A percentile compares a stretch with the other conserved stretches of the same genome.
Evolutionary conservation across 2,329 filamentous ascomycete genomes (phyloP).

Genomic region (Penicillium sp.): DNA sequence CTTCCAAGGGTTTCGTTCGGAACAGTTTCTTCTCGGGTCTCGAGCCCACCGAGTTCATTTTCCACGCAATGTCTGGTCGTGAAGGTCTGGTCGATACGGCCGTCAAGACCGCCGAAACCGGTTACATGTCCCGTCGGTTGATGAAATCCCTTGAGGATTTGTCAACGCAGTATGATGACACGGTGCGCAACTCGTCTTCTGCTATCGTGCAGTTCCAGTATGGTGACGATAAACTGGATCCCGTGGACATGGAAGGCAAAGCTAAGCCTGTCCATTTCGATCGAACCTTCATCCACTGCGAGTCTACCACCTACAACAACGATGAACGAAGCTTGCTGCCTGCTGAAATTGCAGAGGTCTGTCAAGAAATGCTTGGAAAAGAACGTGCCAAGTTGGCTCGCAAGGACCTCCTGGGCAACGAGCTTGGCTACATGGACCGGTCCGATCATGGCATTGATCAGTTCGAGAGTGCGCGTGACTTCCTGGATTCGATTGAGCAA

Average conservation of each 20-base stretch:
- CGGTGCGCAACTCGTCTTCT: conserved; percentile 84
- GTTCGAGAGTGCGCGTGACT: conserved; percentile 77
- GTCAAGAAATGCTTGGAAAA: conserved; percentile 64
- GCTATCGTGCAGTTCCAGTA: conserved; percentile 96
- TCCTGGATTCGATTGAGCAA: conserved; percentile 72
- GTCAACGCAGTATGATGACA: conserved; percentile 89
- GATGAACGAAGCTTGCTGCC: conserved; percentile 70
- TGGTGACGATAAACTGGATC: conserved; percentile 91
- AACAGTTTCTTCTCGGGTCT: conserved; percentile 97
- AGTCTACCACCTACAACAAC: conserved; percentile 76
- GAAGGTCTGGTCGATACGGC: conserved; percentile 98
- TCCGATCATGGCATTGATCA: conserved; percentile 69
- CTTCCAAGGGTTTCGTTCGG: conserved; percentile 91
- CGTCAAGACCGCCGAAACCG: conserved; percentile 97
- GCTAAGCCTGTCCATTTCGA: conserved; percentile 90
- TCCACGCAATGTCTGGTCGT: conserved; percentile 97
- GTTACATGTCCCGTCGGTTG: conserved; percentile 95
- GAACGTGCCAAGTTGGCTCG: conserved; percentile 66
- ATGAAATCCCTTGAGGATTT: conserved; percentile 98
- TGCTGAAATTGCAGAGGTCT: conserved; percentile 68
- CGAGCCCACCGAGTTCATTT: conserved; percentile 87
- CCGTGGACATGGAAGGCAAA: conserved; percentile 94
- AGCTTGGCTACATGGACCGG: conserved; percentile 67
- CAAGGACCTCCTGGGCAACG: conserved; percentile 60
- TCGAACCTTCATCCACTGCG: conserved; percentile 79